Percentiles rank a stretch among this genome's conserved stretches.
Evolutionary conservation across 805 yeast species (phyloP).

Genomic region (Pichia scutulata): DNA sequence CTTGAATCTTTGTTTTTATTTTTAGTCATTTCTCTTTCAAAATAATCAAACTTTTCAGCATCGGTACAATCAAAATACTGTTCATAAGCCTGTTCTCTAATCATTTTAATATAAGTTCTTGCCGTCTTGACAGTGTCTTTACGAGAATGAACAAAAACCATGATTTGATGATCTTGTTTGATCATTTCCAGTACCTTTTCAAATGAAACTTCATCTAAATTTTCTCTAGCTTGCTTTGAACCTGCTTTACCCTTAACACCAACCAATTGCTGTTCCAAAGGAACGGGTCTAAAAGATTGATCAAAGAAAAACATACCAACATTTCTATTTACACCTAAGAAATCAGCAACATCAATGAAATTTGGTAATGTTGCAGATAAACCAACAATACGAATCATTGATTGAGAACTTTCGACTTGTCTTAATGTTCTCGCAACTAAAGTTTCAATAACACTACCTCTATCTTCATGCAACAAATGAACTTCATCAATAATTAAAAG

Average conservation of each 20-base stretch:
- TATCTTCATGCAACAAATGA: slow-evolving; percentile 90
- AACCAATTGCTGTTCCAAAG: slow-evolving; percentile 76
- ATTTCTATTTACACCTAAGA: slow-evolving; percentile 81
- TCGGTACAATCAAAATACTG: slow-evolving; percentile 52
- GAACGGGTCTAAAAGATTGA: slow-evolving; percentile 88
- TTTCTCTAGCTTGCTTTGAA: slow-evolving; percentile 58
- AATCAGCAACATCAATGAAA: slow-evolving; percentile 89
- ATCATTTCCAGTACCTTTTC: slow-evolving; percentile 66
- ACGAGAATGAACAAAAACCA: slow-evolving; percentile 95
- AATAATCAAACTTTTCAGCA: slow-evolving; percentile 35
- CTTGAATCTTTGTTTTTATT: slow-evolving; percentile 71
- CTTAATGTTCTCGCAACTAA: slow-evolving; percentile 89
- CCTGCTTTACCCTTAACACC: slow-evolving; percentile 89
- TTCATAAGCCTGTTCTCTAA: slow-evolving; percentile 51
- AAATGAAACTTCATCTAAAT: slow-evolving; percentile 68
- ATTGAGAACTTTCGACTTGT: slow-evolving; percentile 91
- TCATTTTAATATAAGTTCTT: slow-evolving; percentile 58
- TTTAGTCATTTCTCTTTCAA: slow-evolving; percentile 57
- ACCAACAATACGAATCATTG: slow-evolving; percentile 90
- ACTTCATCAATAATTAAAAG: slow-evolving; percentile 92
- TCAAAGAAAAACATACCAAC: slow-evolving; percentile 94
- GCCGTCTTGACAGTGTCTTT: slow-evolving; percentile 88
- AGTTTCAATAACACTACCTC: slow-evolving; percentile 96
- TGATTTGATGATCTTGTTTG: slow-evolving; percentile 72
- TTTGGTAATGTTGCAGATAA: slow-evolving; percentile 92